Base-by-base conservation (phyloP, 805 yeast genomes). In the Kluyveromyces wickerhamii region DNA sequence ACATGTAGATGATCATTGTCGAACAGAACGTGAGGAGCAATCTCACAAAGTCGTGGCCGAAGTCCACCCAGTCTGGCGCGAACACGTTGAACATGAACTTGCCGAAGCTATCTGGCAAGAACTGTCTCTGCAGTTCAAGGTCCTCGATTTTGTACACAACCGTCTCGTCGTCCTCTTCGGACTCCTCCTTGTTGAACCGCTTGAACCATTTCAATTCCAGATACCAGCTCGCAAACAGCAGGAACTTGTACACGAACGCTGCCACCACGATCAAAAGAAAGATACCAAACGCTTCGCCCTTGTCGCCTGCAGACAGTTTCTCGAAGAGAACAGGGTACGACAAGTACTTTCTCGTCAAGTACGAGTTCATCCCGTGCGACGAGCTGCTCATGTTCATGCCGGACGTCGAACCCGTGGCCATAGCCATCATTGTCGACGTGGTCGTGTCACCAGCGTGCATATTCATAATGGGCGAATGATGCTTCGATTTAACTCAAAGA, bases 271-370 rank as follows among this genome's bases (percentile, higher is more conserved):
- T 51, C 10, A 77, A 59, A 22, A 75, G 59, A 49, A 81, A 82
- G 11, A 82, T 79, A 16, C 89, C 94, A 54, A 82, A 82, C 0
- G 84, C 87, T 34, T 70, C 68, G 7, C 68, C 86, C 17, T 71
- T 71, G 27, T 59, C 62, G 2, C 61, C 44, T 2, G 89, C 89
- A 9, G 50, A 48, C 30, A 82, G 57, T 0, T 60, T 58, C 38
- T 65, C 57, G 59, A 82, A 82, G 4, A 82, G 48, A 0, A 82
- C 85, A 0, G 89, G 86, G 42, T 74, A 74, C 26, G 65, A 57
- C 2, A 54, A 42, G 55, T 63, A 81, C 2, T 57, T 48, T 0
- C 72, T 58, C 1, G 80, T 73, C 47, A 82, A 58, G 46, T 63
- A 72, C 60, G 65, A 69, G 52, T 72, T 74, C 88, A 80, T 80